These are phyloP conservation scores for Neurospora sublineolata DNA, from an alignment of 495 filamentous ascomycete species.

Conservation along the genomic window DNA sequence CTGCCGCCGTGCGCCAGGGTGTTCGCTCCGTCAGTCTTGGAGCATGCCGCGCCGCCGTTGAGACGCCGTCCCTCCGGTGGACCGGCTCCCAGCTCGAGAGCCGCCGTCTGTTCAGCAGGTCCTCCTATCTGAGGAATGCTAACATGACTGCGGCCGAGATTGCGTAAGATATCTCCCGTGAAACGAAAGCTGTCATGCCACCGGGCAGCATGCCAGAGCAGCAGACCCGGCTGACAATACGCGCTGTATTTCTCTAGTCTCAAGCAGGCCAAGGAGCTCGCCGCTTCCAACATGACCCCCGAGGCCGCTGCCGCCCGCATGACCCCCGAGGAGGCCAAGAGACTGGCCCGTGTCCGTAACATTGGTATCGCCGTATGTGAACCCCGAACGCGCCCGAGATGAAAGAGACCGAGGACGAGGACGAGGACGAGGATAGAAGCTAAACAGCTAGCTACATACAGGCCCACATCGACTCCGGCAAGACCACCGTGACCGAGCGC, in stretches of 20 bases:
- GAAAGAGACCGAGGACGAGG: neutral
- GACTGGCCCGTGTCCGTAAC: constrained; percentile 74
- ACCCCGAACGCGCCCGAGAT: neutral
- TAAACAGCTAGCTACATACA: constrained; percentile 25
- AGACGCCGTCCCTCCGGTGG: constrained; percentile 6
- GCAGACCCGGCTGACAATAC: neutral
- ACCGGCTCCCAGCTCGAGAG: constrained; percentile 9
- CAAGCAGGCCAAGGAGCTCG: constrained; percentile 32
- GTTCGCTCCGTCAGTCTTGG: constrained; percentile 21
- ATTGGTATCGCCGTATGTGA: constrained; percentile 89
- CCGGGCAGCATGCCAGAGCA: neutral
- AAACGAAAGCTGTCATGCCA: constrained; percentile 1
- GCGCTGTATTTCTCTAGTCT: constrained; percentile 15
- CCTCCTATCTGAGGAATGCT: constrained; percentile 8
- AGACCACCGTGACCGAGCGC: constrained; percentile 93
- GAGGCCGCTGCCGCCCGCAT: constrained; percentile 43
- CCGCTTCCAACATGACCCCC: constrained; percentile 31
- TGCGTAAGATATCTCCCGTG: constrained; percentile 19
- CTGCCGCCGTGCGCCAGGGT: constrained; percentile 20
- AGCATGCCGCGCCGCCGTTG: constrained; percentile 8
- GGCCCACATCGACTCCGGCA: constrained; percentile 98
- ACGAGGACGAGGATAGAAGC: constrained; percentile 4
- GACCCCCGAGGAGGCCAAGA: constrained; percentile 62
- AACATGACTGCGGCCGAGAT: constrained; percentile 20
- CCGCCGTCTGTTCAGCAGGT: constrained; percentile 22